Base-by-base conservation (phyloP, 2,329 filamentous ascomycete species). In the Penicillium digitatum region DNA sequence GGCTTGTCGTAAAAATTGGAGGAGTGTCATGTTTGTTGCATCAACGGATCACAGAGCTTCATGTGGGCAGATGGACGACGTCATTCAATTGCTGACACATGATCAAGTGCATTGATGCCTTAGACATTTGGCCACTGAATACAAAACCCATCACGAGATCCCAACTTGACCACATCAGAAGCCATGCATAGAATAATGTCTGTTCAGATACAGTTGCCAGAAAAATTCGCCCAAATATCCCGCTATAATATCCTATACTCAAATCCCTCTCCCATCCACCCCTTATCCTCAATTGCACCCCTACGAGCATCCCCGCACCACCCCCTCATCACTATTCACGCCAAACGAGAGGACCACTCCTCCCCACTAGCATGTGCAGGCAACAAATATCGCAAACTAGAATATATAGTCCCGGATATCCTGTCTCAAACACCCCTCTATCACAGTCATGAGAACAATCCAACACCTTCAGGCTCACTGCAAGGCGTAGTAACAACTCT, bases 381-480 rank as follows among this genome's bases (percentile, higher is more conserved):
- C 14, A 73, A 73, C 62, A 73, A 73, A 62, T 73, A 73, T 61
- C 69, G 70, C 51, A 73, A 73, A 57, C 62, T 73, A 31, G 70
- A 73, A 59, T 73, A 73, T 56, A 67, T 73, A 38, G 57, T 72
- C 5, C 70, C 70, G 0, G 69, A 73, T 39, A 70, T 73, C 16
- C 62, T 70, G 20, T 60, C 62, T 40, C n/a, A 44, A 11, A 39
- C 16, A 11, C 62, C 62, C 24, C 47, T 35, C 24, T 42, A 61
- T 22, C 54, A 59, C n/a, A 52, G 52, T 35, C 58, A 66, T 40
- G 59, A 66, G 48, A 47, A 48, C 37, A 57, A 59, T 29, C 56
- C 52, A 42, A 51, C 31, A n/a, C 26, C 40, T 3, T 26, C 37
- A 5, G 35, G 29, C 20, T 52, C 58, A 10, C 42, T 56, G 14